Evolutionary conservation across 2,329 filamentous ascomycete species (phyloP).

Genomic region (Colletotrichum nymphaeae): DNA sequence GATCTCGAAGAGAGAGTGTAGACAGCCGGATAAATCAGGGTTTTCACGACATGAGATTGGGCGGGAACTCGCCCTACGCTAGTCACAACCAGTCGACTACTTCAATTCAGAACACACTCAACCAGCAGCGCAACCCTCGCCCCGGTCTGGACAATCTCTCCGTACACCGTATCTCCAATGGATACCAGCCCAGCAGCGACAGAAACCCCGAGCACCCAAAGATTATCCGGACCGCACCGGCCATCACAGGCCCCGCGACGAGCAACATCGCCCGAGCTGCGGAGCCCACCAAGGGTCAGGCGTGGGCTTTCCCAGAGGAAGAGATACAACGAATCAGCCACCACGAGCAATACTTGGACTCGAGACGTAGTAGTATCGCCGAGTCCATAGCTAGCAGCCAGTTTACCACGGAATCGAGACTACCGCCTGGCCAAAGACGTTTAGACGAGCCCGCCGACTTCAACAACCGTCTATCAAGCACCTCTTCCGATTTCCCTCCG

Average conservation of each 20-base stretch:
- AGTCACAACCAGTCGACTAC: conserved; percentile 82
- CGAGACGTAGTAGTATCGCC: conserved; percentile 79
- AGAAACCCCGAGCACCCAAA: conserved; percentile 66
- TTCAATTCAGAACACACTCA: conserved; percentile 78
- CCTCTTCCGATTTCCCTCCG: conserved; percentile 66
- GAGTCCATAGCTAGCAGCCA: conserved; percentile 85
- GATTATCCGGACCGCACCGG: conserved; percentile 74
- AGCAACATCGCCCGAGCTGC: conserved; percentile 76
- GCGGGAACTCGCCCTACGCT: conserved; percentile 76
- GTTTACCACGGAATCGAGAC: conserved; percentile 78
- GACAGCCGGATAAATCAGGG: conserved; percentile 82
- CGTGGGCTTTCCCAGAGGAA: conserved; percentile 86
- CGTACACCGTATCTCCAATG: conserved; percentile 71
- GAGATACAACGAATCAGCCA: conserved; percentile 66
- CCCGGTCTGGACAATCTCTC: conserved; percentile 62
- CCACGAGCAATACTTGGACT: conserved; percentile 67
- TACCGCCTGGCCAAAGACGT: conserved; percentile 78
- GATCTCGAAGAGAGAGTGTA: conserved; percentile 80
- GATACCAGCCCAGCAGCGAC: conserved; percentile 70
- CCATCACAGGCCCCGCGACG: conserved; percentile 78
- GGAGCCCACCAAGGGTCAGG: conserved; percentile 84
- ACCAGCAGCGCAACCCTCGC: conserved; percentile 73
- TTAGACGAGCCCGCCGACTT: conserved; percentile 71
- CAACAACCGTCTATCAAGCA: conserved; percentile 58
- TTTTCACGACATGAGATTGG: conserved; percentile 76